Evolutionary conservation across 345 rosid species (phyloP), one percentile per base, ranked within the genome.

Genomic region (Bruguiera gymnorhiza): DNA sequence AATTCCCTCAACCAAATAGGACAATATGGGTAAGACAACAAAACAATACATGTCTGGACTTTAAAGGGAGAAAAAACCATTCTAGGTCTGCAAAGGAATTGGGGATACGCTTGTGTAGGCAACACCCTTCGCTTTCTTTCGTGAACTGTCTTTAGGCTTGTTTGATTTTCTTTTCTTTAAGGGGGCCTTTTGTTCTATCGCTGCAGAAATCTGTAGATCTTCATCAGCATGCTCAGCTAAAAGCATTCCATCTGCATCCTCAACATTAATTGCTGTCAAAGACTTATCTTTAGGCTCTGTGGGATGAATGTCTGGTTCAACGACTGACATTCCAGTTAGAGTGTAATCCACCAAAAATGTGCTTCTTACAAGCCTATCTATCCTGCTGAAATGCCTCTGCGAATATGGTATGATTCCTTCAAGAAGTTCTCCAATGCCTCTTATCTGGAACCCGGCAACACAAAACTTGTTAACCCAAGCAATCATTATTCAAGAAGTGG

Each of bases 351-450:
- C 75, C 84, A 92, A 77, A 79, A 82, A 89, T 36, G 96, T 89
- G 86, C 97, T 94, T 77, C 97, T 85, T 9, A 86, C 87, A 31
- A 88, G 89, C 72, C 97, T 85, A 75, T 95, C 99, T 56, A 95
- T 75, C 83, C 99, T 87, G 80, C 75, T 83, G 81, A 85, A 92
- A 81, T 95, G 97, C 80, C 97, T 87, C 76, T 87, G 92, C 8
- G 96, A 83, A 85, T 92, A 95, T 37, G 97, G 97, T 58, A 88
- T 87, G 15, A 90, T 84, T 62, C 93, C 97, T 81, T 95, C 99
- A 31, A 92, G 88, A 54, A 92, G 80, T 75, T 95, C 96, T 16
- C 83, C 79, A n/a, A 95, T 79, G 62, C 99, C 97, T 79, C 75
- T 90, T 23, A 88, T 82, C 97, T 91, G 86, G 62, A 56, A 52